Conservation (phyloP, 805 yeast genomes). For the Dipodascopsis uninucleata region DNA sequence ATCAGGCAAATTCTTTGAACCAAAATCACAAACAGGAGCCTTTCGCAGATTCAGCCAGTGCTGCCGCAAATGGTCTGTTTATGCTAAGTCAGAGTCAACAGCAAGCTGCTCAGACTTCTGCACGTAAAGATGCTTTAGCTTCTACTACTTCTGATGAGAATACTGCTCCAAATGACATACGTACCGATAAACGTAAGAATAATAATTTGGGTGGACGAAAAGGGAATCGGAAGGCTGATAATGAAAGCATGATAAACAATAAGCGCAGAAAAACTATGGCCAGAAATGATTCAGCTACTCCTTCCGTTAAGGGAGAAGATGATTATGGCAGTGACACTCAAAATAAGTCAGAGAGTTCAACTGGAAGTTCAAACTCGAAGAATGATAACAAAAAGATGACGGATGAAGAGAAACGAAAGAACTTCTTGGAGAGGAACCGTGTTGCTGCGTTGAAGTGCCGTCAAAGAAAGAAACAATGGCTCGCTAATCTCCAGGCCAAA, state of each 20-base stretch:
- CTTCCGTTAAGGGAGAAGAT: constrained; percentile 4
- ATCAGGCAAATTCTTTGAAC: constrained; percentile 4
- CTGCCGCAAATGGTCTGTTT: constrained; percentile 36
- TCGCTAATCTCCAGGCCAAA: constrained; percentile 77
- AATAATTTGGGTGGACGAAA: constrained; percentile 7
- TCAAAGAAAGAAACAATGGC: constrained; percentile 86
- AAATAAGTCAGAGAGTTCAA: constrained; percentile 7
- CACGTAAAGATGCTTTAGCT: constrained; percentile 9
- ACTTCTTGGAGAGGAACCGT: constrained; percentile 82
- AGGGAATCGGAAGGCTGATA: not conserved
- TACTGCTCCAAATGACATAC: not conserved
- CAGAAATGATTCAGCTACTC: not conserved
- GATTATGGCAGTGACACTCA: constrained; percentile 6
- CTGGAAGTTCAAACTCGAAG: no score
- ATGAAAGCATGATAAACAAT: not conserved
- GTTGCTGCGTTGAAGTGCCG: constrained; percentile 95
- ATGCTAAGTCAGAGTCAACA: constrained; percentile 33
- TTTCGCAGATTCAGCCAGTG: constrained; percentile 25
- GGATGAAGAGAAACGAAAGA: constrained; percentile 72
- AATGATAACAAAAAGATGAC: constrained; percentile 38
- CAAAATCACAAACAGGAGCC: constrained; percentile 5
- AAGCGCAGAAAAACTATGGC: constrained; percentile 3
- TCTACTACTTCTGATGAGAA: constrained; percentile 2
- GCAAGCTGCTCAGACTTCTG: constrained; percentile 21
- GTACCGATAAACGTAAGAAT: constrained; percentile 1